Percentiles rank a stretch among this genome's conserved stretches.
These are phyloP conservation scores for Stagonosporopsis tanaceti DNA, from an alignment of 2,329 filamentous ascomycete genomes.

Conservation along the genomic window DNA sequence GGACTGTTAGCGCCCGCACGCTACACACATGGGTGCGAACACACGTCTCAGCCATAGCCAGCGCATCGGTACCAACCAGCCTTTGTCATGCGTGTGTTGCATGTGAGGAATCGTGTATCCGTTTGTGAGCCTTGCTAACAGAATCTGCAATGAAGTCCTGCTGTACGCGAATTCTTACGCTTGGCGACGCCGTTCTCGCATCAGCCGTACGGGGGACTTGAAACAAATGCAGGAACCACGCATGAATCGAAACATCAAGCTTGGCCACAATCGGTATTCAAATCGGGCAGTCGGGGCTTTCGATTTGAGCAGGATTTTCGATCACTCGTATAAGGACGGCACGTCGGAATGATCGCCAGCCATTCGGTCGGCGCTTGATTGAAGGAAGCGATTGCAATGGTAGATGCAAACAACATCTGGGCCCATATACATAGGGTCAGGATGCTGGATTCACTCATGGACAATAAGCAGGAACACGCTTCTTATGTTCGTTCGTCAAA, in stretches of 20 bases:
- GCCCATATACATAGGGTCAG: neutral
- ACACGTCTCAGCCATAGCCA: neutral
- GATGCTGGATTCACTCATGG: neutral
- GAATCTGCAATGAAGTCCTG: neutral
- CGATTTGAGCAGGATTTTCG: neutral
- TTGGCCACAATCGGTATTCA: neutral
- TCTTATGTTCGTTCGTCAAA: neutral
- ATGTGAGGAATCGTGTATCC: no score
- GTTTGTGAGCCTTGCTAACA: neutral
- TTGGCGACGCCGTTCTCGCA: slow-evolving; percentile 3
- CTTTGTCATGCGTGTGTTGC: neutral
- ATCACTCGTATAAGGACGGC: neutral
- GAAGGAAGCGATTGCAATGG: neutral
- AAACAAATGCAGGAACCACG: slow-evolving; percentile 13
- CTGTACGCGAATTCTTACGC: neutral
- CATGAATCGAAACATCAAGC: slow-evolving; percentile 13
- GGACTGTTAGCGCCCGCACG: neutral
- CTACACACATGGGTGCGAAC: neutral
- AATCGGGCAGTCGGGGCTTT: neutral
- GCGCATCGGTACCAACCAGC: neutral
- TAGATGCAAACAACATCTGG: neutral
- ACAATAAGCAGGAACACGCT: neutral
- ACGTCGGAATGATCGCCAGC: neutral
- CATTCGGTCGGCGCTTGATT: neutral
- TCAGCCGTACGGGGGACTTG: slow-evolving; percentile 4